A percentile compares a stretch with the other conserved stretches of the same genome.
Conservation (phyloP, 140 eudicot species). For the Senecio squalidus region DNA sequence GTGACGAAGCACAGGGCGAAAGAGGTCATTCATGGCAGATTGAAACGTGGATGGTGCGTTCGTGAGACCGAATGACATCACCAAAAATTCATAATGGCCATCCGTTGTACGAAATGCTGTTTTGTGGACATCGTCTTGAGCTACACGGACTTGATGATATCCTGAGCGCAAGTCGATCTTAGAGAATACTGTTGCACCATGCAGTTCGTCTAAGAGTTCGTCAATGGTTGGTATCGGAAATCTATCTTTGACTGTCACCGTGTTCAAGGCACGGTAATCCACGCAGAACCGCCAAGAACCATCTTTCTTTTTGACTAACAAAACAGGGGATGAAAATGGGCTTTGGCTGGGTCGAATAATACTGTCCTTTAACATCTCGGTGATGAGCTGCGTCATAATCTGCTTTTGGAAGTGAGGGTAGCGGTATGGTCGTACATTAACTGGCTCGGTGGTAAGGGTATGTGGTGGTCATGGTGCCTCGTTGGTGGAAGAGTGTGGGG, state of each 20-base stretch:
- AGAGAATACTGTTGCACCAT: not conserved
- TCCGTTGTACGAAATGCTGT: not conserved
- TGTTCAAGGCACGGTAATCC: too few relatives aligned
- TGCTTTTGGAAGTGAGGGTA: constrained; percentile 8
- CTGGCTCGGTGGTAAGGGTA: not conserved
- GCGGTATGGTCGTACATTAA: not conserved
- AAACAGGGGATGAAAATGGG: not conserved
- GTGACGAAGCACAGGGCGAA: not conserved
- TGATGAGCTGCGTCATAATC: not conserved
- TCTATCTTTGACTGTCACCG: not conserved
- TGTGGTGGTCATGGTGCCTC: too few relatives aligned
- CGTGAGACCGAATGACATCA: too few relatives aligned
- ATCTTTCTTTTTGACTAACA: not conserved
- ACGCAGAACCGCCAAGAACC: not conserved
- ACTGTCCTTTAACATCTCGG: not conserved
- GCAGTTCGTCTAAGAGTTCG: constrained; percentile 1
- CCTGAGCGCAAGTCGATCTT: not conserved
- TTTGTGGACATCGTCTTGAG: too few relatives aligned
- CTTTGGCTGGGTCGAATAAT: constrained; percentile 1
- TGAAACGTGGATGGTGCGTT: not conserved
- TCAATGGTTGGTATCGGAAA: constrained; percentile 9
- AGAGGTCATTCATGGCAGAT: constrained; percentile 5
- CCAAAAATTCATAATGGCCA: too few relatives aligned
- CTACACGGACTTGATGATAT: too few relatives aligned
- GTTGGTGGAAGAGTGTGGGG: too few relatives aligned